Evolutionary conservation across 768 basidiomycete genomes (phyloP).

Genomic region (Tulasnella sp.): DNA sequence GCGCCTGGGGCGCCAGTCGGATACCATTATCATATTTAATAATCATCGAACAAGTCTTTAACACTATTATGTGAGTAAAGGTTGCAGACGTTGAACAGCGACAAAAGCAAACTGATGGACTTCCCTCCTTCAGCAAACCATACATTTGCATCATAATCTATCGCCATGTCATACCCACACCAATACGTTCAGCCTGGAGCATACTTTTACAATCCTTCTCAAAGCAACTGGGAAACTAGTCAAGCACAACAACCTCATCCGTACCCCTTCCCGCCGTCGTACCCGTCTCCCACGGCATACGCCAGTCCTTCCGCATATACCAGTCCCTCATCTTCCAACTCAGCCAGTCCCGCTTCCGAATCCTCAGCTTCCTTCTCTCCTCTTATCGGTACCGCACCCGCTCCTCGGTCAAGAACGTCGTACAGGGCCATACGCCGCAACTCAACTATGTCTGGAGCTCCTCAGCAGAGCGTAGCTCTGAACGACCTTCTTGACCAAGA

Average conservation of each 20-base stretch:
- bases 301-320: neutral
- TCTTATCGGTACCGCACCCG: neutral
- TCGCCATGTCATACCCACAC: neutral
- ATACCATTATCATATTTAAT: neutral
- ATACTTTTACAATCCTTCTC: neutral
- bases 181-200: neutral
- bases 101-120: neutral
- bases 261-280: neutral
- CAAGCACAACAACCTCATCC: neutral
- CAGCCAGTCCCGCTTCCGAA: neutral
- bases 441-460: neutral
- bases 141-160: neutral
- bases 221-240: neutral
- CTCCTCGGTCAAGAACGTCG: neutral
- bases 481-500: constrained; percentile 9
- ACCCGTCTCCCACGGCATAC: neutral
- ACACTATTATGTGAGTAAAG: neutral
- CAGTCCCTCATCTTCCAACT: neutral
- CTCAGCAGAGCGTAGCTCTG: neutral
- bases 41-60: neutral
- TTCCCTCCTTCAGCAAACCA: neutral
- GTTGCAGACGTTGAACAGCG: neutral
- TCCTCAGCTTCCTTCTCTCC: neutral
- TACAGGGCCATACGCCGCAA: neutral
- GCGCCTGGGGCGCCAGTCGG: neutral